A percentile compares a stretch with the other conserved stretches of the same genome.
These are phyloP conservation scores for Margaritispora aquatica DNA, from an alignment of 495 filamentous ascomycete species.

Conservation along the genomic window DNA sequence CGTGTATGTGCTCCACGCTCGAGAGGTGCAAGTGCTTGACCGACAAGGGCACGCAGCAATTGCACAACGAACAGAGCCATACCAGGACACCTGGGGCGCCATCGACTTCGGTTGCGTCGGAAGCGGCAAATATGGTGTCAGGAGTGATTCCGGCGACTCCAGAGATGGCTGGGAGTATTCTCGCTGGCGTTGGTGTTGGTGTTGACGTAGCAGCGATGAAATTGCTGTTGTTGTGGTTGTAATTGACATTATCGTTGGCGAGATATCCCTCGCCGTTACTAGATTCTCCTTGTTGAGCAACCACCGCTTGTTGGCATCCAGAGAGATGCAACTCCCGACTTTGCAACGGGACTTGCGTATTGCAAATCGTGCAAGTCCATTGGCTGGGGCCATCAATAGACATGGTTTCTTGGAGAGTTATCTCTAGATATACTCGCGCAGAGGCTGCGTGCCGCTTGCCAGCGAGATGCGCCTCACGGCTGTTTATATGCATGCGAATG, in stretches of 20 bases:
- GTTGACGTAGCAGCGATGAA: background rate
- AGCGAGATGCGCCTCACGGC: background rate
- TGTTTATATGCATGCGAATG: background rate
- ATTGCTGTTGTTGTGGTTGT: too few species aligned
- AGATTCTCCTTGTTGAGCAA: background rate
- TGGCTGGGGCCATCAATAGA: background rate
- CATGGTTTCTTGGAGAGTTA: background rate
- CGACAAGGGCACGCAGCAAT: background rate
- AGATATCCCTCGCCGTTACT: too few species aligned
- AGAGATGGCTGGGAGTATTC: background rate
- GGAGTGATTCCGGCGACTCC: background rate
- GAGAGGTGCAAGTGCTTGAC: background rate
- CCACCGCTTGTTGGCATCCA: constrained; percentile 1
- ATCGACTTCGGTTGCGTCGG: background rate
- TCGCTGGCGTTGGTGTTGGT: background rate
- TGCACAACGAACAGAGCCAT: background rate
- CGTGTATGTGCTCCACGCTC: background rate
- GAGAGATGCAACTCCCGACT: constrained; percentile 1
- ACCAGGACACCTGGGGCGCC: background rate
- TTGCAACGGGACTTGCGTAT: background rate
- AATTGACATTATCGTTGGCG: too few species aligned
- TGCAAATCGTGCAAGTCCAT: constrained; percentile 4
- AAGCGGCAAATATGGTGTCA: background rate
- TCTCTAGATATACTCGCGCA: background rate
- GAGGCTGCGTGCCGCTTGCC: constrained; percentile 5